A percentile compares a stretch with the other conserved stretches of the same genome.
Conservation (phyloP, 192 early-diverging fungal genomes). For the Gryganskiella cystojenkinii region DNA sequence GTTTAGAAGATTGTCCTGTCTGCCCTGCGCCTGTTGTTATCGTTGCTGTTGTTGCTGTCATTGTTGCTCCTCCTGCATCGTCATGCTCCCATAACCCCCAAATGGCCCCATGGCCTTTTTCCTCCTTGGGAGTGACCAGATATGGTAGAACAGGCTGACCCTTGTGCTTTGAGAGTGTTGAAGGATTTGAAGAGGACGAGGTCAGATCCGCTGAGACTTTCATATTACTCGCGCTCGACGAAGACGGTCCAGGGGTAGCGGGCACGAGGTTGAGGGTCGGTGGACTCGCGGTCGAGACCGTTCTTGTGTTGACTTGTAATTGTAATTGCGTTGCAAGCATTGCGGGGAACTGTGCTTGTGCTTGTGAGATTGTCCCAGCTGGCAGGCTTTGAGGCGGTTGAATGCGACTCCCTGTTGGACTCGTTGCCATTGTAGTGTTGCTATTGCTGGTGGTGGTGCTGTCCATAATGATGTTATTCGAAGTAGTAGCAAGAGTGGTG, state of each 20-base stretch:
- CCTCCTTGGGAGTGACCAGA: constrained; percentile 49
- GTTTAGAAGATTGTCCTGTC: constrained; percentile 5
- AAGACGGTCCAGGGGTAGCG: constrained; percentile 30
- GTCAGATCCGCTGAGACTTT: constrained; percentile 10
- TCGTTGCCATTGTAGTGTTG: background rate
- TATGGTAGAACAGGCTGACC: constrained; percentile 39
- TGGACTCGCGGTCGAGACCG: constrained; percentile 24
- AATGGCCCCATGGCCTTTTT: constrained; percentile 48
- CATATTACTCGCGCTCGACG: constrained; percentile 15
- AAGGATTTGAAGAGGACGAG: constrained; percentile 25
- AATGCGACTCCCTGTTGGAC: background rate
- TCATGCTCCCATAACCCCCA: constrained; percentile 50
- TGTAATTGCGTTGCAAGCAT: constrained; percentile 29
- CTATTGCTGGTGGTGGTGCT: background rate
- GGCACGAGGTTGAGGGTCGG: constrained; percentile 45
- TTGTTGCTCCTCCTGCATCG: too few relatives aligned
- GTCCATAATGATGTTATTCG: background rate
- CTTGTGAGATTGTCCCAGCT: constrained; percentile 20
- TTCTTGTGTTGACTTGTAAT: constrained; percentile 47
- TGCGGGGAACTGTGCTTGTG: constrained; percentile 25
- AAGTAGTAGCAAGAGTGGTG: background rate
- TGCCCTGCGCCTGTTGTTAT: too few relatives aligned
- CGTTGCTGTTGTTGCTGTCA: too few relatives aligned
- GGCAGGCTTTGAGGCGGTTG: constrained; percentile 20
- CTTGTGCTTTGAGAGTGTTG: constrained; percentile 50